Evolutionary conservation across 345 rosid genomes (phyloP).

Genomic region (Reutealis trisperma): DNA sequence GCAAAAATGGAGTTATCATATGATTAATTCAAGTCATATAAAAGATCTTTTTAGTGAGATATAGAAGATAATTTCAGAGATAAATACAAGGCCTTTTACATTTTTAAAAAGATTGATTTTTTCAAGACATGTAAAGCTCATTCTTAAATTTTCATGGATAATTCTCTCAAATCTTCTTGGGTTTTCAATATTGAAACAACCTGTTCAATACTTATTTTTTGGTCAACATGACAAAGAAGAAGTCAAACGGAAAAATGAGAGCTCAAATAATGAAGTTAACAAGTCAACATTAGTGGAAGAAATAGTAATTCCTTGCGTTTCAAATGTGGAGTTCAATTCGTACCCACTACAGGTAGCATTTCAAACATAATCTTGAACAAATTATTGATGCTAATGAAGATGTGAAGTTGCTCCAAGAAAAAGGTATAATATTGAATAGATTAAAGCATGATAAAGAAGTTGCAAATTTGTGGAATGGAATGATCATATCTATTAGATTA

Average conservation of each 20-base stretch:
- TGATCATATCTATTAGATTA: conserved; percentile 64
- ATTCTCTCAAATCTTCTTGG: conserved; percentile 56
- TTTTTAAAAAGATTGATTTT: conserved; percentile 22
- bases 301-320: conserved; percentile 64
- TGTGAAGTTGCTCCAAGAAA: conserved; percentile 61
- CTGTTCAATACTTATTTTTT: conserved; percentile 9
- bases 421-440: conserved; percentile 56
- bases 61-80: conserved; percentile 30
- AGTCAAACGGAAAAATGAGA: conserved; percentile 17
- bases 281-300: conserved; percentile 66
- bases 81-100: conserved; percentile 18
- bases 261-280: conserved; percentile 8
- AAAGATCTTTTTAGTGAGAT: conserved; percentile 25
- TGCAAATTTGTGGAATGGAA: conserved; percentile 78
- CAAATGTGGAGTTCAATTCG: conserved; percentile 48
- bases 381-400: conserved; percentile 69
- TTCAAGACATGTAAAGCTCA: conserved; percentile 32
- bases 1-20: too few relatives aligned
- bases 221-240: conserved; percentile 20
- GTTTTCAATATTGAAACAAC: conserved; percentile 20
- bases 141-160: conserved; percentile 50
- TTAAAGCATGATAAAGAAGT: conserved; percentile 71
- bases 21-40: conserved; percentile 23
- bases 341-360: conserved; percentile 43
- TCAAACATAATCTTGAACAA: conserved; percentile 48